Percentiles rank a stretch among this genome's conserved stretches.
These are phyloP conservation scores for Candida ovalis DNA, from an alignment of 805 yeast genomes.

Conservation along the genomic window DNA sequence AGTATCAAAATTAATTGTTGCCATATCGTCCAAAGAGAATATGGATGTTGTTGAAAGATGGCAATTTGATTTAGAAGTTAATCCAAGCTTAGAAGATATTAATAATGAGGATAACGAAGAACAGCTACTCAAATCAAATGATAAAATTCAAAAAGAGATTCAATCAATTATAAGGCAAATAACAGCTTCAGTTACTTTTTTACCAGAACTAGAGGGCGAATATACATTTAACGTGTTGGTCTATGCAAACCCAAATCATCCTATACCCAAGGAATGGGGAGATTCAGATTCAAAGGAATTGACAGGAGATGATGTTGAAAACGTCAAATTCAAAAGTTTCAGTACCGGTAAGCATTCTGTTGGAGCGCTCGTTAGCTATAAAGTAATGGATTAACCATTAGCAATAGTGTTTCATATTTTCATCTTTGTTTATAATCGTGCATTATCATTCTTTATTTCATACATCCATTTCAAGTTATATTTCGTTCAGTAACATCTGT, in stretches of 20 bases:
- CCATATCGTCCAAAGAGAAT: conserved; percentile 62
- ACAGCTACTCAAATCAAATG: conserved; percentile 30
- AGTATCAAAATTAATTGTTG: conserved; percentile 66
- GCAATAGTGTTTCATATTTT: no score
- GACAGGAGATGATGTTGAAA: conserved; percentile 53
- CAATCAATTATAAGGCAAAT: conserved; percentile 84
- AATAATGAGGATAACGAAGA: conserved; percentile 6
- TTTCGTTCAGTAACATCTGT: no score
- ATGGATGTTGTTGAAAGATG: conserved; percentile 77
- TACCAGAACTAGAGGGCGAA: conserved; percentile 63
- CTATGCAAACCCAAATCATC: conserved; percentile 64
- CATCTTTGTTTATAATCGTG: no score
- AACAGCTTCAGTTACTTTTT: conserved; percentile 80
- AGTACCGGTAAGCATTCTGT: conserved; percentile 65
- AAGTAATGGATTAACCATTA: conserved; percentile 20
- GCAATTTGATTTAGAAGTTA: conserved; percentile 68
- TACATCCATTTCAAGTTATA: no score
- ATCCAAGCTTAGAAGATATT: conserved; percentile 10
- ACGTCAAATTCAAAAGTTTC: conserved; percentile 66
- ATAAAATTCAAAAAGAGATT: conserved; percentile 67
- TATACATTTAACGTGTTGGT: conserved; percentile 84
- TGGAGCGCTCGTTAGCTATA: conserved; percentile 68
- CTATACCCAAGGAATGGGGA: conserved; percentile 79
- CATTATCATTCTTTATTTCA: no score
- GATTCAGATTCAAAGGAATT: conserved; percentile 58